A percentile compares a stretch with the other conserved stretches of the same genome.
Evolutionary conservation across 2,329 filamentous ascomycete genomes (phyloP).

Genomic region (Ophiostoma piceae): DNA sequence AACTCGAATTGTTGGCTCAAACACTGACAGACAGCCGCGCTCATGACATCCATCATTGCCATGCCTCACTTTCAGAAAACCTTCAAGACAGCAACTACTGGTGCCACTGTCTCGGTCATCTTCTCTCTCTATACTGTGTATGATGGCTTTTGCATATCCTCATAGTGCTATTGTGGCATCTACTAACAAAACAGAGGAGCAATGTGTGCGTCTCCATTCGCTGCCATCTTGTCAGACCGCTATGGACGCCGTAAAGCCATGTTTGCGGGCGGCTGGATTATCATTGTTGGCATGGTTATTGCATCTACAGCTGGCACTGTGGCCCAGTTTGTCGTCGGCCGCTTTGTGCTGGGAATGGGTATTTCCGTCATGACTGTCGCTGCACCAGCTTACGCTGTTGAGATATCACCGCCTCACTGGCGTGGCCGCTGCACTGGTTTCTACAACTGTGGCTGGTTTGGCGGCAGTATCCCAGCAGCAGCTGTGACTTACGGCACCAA

Average conservation of each 20-base stretch:
- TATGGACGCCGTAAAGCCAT: neutral
- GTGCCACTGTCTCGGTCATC: neutral
- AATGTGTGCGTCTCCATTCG: neutral
- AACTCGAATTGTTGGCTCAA: neutral
- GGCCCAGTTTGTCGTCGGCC: neutral
- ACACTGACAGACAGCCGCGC: conserved; percentile 32
- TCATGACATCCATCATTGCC: conserved; percentile 42
- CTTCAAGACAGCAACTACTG: conserved; percentile 35
- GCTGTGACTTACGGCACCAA: conserved; percentile 46
- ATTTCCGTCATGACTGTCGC: conserved; percentile 3
- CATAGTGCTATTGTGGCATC: no score
- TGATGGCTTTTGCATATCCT: neutral
- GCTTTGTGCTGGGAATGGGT: neutral
- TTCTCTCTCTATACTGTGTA: conserved; percentile 4
- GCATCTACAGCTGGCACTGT: neutral
- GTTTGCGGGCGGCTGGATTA: neutral
- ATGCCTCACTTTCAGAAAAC: conserved; percentile 41
- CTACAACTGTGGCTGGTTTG: conserved; percentile 47
- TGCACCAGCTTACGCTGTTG: conserved; percentile 43
- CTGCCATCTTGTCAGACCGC: neutral
- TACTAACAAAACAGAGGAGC: neutral
- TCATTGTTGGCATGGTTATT: neutral
- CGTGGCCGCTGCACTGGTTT: conserved; percentile 45
- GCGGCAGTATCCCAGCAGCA: conserved; percentile 44
- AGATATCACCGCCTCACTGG: conserved; percentile 47